Evolutionary conservation across 2,329 filamentous ascomycete genomes (phyloP).

Genomic region (Penicillium sp.): DNA sequence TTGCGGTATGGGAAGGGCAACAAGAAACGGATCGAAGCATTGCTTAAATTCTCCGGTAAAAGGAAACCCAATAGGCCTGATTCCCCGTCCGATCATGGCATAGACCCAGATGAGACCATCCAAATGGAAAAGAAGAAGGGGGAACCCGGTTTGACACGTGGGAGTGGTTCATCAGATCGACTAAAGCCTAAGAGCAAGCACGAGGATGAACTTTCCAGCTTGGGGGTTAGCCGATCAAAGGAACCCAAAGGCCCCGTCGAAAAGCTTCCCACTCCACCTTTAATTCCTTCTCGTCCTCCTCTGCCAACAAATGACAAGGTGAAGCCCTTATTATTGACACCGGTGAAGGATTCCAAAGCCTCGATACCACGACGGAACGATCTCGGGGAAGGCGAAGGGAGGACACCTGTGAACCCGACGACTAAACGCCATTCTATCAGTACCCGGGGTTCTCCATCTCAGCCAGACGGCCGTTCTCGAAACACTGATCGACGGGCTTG

Average conservation of each 20-base stretch:
- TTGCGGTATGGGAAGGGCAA: conserved; percentile 54
- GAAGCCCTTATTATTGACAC: conserved; percentile 38
- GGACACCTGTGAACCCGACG: conserved; percentile 35
- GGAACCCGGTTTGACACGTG: conserved; percentile 9
- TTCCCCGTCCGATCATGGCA: conserved; percentile 25
- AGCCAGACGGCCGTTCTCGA: conserved; percentile 26
- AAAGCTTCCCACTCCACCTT: conserved; percentile 38
- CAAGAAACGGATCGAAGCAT: conserved; percentile 47
- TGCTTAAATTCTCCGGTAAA: conserved; percentile 46
- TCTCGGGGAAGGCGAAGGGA: conserved; percentile 40
- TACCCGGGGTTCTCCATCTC: conserved; percentile 32
- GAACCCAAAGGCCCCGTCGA: conserved; percentile 31
- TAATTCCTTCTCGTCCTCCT: conserved; percentile 35
- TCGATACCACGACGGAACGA: conserved; percentile 41
- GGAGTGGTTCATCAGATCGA: conserved; percentile 12
- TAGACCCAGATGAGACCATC: conserved; percentile 20
- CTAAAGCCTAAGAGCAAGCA: conserved; percentile 16
- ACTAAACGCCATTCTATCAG: conserved; percentile 32
- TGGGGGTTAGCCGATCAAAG: conserved; percentile 37
- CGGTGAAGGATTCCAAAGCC: conserved; percentile 44
- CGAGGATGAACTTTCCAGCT: conserved; percentile 29
- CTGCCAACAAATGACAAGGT: conserved; percentile 25
- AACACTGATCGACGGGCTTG: conserved; percentile 42
- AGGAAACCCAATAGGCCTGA: conserved; percentile 29
- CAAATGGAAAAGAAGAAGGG: conserved; percentile 18